Conservation (phyloP, 2,329 filamentous ascomycete species). For the Bipolaris gigantea region DNA sequence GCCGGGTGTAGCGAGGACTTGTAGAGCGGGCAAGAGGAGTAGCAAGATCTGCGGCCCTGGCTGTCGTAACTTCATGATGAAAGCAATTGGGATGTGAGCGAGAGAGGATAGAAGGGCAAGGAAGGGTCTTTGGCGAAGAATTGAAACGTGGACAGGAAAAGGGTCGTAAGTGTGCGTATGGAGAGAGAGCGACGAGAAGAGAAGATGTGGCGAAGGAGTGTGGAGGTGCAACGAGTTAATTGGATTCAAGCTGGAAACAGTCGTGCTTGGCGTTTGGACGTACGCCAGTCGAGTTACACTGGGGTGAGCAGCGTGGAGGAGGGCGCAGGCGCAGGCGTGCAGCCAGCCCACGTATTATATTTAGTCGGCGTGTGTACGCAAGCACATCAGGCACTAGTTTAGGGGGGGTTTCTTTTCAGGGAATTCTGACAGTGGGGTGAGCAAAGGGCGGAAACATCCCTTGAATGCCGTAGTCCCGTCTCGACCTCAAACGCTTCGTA, state of each 20-base stretch:
- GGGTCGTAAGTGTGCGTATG: background rate
- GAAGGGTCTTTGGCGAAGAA: conserved; percentile 4
- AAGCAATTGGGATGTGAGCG: conserved; percentile 16
- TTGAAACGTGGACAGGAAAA: background rate
- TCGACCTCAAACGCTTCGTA: conserved; percentile 19
- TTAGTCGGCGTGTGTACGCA: conserved; percentile 7
- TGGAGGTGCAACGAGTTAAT: conserved; percentile 3
- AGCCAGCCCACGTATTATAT: conserved; percentile 24
- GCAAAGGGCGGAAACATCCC: conserved; percentile 4
- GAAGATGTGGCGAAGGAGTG: conserved; percentile 5
- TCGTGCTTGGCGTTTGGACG: conserved; percentile 16
- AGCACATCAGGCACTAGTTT: conserved; percentile 18
- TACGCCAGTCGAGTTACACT: conserved; percentile 15
- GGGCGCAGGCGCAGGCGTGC: conserved; percentile 10
- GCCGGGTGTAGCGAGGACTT: conserved; percentile 56
- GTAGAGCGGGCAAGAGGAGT: conserved; percentile 63
- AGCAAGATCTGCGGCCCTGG: conserved; percentile 51
- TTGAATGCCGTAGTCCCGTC: conserved; percentile 14
- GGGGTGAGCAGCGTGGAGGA: conserved; percentile 32
- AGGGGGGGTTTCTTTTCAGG: conserved; percentile 16
- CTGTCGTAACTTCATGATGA: conserved; percentile 62
- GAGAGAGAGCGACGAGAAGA: conserved; percentile 18
- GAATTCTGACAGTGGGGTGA: conserved; percentile 9
- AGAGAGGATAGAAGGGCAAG: conserved; percentile 3
- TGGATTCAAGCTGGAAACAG: background rate